Evolutionary conservation across 108 stramenopile genomes (phyloP), one percentile per base, ranked within the genome.

Genomic region (Stephanodiscus minutulus): DNA sequence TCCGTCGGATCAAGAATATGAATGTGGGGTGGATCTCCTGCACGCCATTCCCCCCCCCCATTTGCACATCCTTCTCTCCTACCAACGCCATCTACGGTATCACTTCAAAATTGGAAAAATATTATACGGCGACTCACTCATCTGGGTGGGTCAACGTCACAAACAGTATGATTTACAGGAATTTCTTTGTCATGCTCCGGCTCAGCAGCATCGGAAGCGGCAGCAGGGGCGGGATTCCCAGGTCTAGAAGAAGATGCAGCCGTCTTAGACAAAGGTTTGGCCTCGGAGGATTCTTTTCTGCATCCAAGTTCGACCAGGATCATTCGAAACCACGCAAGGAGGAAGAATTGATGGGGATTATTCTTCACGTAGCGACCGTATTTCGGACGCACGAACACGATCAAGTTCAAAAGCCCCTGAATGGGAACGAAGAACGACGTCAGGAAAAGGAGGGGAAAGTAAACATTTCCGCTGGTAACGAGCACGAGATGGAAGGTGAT

Each of bases 391-490:
- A 68, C 57, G 67, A 36, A 68, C 15, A 68, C 67, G n/a, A 68
- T 58, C 21, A 68, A 0, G 35, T 70, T 70, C 28, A 70, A 41
- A 8, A 61, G 8, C 9, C 70, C 70, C 43, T 72, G 70, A 29
- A 72, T 64, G 5, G 70, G 70, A 33, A 72, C 62, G 43, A 72
- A 64, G 20, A 64, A 24, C 3, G 70, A 57, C 35, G 61, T 63
- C 2, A 72, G 37, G 61, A 72, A 50, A 6, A 72, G 59, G 5
- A 72, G 25, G 9, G 70, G 41, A 8, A 49, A 72, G 3, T 24
- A 50, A 64, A 44, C n/a, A 1, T 18, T 64, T 4, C 70, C 70
- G 61, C 25, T 17, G 12, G 43, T 72, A 5, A 72, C 62, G 41
- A 72, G 47, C 3, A 60, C 44, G 15, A 72, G 48, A 24, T 72